Conservation (phyloP, 2,329 filamentous ascomycete species). For the Huntiella omanensis region DNA sequence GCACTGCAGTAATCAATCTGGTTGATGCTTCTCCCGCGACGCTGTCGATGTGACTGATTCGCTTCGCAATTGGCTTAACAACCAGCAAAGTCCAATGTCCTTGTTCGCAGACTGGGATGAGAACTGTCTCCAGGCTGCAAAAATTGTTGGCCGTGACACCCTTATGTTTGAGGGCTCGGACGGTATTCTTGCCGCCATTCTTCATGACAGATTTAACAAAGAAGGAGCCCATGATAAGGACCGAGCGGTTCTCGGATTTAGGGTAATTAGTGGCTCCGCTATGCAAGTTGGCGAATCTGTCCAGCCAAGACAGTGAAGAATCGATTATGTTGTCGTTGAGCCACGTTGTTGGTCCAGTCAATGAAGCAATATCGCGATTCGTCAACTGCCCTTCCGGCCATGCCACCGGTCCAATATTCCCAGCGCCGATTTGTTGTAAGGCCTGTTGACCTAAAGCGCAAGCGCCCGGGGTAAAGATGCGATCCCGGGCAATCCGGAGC, state of each 20-base stretch:
- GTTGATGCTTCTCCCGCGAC: slow-evolving; percentile 26
- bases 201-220: slow-evolving; percentile 39
- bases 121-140: slow-evolving; percentile 43
- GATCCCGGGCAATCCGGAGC: too few relatives aligned
- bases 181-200: slow-evolving; percentile 27
- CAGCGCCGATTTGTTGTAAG: too few relatives aligned
- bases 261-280: slow-evolving; percentile 31
- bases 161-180: slow-evolving; percentile 36
- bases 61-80: slow-evolving; percentile 39
- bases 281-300: slow-evolving; percentile 36
- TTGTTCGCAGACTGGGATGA: slow-evolving; percentile 47
- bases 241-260: slow-evolving; percentile 32
- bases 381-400: too few relatives aligned
- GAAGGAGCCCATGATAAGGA: slow-evolving; percentile 44
- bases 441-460: too few relatives aligned
- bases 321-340: slow-evolving; percentile 34
- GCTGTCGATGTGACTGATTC: slow-evolving; percentile 52
- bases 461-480: too few relatives aligned
- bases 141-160: slow-evolving; percentile 41
- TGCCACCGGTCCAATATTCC: neutral
- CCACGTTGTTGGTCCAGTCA: too few relatives aligned
- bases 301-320: slow-evolving; percentile 41
- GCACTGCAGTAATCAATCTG: slow-evolving; percentile 23
- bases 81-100: slow-evolving; percentile 55
- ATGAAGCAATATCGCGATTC: too few relatives aligned